Evolutionary conservation across 495 filamentous ascomycete species (phyloP), one percentile per base, ranked within the genome.

Genomic region (Delitschia confertaspora): DNA sequence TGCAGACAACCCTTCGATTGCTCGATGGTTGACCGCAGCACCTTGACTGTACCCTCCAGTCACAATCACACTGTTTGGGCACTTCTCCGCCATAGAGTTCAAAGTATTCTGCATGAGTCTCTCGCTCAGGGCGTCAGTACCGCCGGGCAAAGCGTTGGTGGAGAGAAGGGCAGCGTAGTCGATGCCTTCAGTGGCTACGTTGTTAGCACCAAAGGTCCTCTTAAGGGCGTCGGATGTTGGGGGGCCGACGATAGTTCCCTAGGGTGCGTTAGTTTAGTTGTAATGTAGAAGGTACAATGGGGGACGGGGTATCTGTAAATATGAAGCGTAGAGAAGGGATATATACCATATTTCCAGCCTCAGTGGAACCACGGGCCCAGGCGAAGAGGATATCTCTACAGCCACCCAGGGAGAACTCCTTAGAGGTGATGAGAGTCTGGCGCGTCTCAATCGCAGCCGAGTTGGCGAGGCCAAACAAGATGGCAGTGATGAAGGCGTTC

Each of bases 331-430:
- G n/a, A n/a, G 41, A 13, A 48, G 38, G 13, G 37, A 33, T 11
- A 46, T 57, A 23, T 43, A 73, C 73, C 61, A 76, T 65, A 57
- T 78, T 76, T 32, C 72, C 74, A 7, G 59, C 34, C 31, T 73
- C 69, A 14, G 64, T 68, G 22, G 64, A 69, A 3, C 69, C 69
- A 40, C 69, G 70, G 13, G 74, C 73, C 41, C 63, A 75, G 50
- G 75, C 67, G 47, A 74, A 66, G 40, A 69, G 67, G 19, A 73
- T 61, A 18, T 58, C 51, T n/a, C 65, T 64, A 54, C 72, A 75
- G 18, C 59, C 59, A 14, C 60, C 59, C 2, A 59, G 42, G 23
- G 61, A 59, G 38, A 72, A 69, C 21, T 74, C 70, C 32, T 67
- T 71, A 8, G 53, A 58, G 4, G 58, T 64, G 6, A 43, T 57